These are phyloP conservation scores for Combretum micranthum DNA, from an alignment of 345 rosid genomes.

Conservation along the genomic window DNA sequence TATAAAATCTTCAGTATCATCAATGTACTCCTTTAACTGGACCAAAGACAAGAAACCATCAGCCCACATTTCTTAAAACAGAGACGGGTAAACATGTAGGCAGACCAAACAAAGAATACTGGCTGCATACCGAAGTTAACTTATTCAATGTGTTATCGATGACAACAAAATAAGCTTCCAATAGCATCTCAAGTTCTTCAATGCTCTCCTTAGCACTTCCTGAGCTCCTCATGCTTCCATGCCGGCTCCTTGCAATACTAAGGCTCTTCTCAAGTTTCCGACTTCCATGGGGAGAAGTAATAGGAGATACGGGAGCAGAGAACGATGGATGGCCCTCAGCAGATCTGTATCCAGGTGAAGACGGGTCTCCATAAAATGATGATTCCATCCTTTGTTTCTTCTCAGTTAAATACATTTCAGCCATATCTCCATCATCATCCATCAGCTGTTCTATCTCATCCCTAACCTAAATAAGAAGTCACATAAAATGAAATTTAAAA, in stretches of 20 bases:
- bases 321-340: neutral
- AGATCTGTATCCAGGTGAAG: neutral
- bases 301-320: constrained; percentile 2
- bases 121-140: constrained; percentile 26
- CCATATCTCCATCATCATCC: constrained; percentile 42
- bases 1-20: constrained; percentile 35
- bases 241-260: constrained; percentile 2
- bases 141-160: constrained; percentile 37
- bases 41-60: neutral
- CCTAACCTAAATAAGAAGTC: constrained; percentile 22
- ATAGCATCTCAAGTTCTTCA: constrained; percentile 37
- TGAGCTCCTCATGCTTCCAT: constrained; percentile 17
- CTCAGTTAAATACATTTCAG: constrained; percentile 35
- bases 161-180: constrained; percentile 38
- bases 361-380: constrained; percentile 11
- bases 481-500: neutral
- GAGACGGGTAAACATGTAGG: neutral
- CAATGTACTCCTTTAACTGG: constrained; percentile 38
- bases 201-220: constrained; percentile 28
- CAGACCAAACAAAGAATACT: neutral
- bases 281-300: neutral
- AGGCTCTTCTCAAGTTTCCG: constrained; percentile 4
- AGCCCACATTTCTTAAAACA: neutral
- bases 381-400: constrained; percentile 35
- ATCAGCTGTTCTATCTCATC: constrained; percentile 39